phyloP scores from a whole-genome alignment of 1,284 basidiomycete genomes.

The Rhodofomes roseus region DNA sequence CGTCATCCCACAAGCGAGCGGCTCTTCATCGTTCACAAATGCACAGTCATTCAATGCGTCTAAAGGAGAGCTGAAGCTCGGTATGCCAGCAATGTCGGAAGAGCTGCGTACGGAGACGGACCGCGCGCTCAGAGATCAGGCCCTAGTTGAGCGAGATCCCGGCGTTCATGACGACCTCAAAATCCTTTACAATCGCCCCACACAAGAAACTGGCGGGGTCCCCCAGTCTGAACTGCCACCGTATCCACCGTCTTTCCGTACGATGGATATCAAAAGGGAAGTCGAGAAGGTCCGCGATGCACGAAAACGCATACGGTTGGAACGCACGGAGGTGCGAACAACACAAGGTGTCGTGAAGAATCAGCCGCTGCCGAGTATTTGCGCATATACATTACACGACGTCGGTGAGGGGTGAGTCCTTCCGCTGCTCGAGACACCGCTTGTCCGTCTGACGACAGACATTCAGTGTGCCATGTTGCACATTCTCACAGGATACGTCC shows the following conservation, averaged over 20 bases:
- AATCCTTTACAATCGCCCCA: constrained; percentile 37
- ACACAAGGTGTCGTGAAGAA: constrained; percentile 56
- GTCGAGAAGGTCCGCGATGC: constrained; percentile 89
- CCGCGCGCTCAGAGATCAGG: constrained; percentile 68
- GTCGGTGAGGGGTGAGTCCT: constrained; percentile 78
- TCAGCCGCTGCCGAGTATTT: constrained; percentile 82
- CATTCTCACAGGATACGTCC: constrained; percentile 89
- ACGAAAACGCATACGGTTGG: constrained; percentile 84
- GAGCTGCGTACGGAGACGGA: constrained; percentile 79
- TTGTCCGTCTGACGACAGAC: constrained; percentile 36
- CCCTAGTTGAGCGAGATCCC: constrained; percentile 65
- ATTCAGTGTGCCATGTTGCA: constrained; percentile 76
- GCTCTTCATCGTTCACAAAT: constrained; percentile 38
- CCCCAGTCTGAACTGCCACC: constrained; percentile 76
- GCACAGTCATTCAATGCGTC: constrained; percentile 72
- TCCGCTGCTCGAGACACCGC: neutral
- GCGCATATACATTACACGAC: constrained; percentile 91
- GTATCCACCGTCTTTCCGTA: constrained; percentile 78
- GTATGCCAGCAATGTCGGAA: constrained; percentile 73
- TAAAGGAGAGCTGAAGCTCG: constrained; percentile 79
- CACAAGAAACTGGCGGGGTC: constrained; percentile 58
- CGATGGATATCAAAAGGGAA: constrained; percentile 88
- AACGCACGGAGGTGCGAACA: constrained; percentile 62
- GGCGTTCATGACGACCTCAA: constrained; percentile 61
- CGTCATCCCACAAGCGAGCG: constrained; percentile 62